Conservation (phyloP, 1,284 basidiomycete genomes). For the Apiotrichum domesticum region DNA sequence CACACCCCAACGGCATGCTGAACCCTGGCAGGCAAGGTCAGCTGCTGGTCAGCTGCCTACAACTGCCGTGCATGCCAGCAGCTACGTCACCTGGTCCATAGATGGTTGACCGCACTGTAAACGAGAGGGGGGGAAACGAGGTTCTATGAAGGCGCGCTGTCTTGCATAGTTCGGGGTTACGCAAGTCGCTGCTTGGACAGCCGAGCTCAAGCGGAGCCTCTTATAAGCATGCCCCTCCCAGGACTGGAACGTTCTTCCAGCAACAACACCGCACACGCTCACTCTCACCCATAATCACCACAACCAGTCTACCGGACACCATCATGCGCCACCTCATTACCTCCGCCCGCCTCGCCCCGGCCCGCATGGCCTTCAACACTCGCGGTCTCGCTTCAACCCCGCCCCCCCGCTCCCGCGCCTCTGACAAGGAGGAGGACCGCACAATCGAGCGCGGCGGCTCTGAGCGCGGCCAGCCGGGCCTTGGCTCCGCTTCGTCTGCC, state of each 20-base stretch:
- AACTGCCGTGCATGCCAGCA: too few relatives aligned
- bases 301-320: not conserved
- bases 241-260: not conserved
- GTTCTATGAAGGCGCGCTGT: too few relatives aligned
- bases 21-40: too few relatives aligned
- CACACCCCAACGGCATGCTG: too few relatives aligned
- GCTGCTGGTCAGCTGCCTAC: too few relatives aligned
- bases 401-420: not conserved
- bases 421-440: not conserved
- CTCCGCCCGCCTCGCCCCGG: not conserved
- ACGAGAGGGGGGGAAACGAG: too few relatives aligned
- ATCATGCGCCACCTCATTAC: not conserved
- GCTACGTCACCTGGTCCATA: too few relatives aligned
- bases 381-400: not conserved
- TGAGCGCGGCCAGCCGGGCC: not conserved
- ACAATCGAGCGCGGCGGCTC: not conserved
- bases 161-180: too few relatives aligned
- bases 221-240: too few relatives aligned
- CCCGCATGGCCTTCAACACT: not conserved
- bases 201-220: too few relatives aligned
- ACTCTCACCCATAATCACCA: not conserved
- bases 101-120: too few relatives aligned
- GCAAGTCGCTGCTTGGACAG: too few relatives aligned
- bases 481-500: not conserved
- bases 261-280: not conserved